Evolutionary conservation across 257 asterid species (phyloP).

Genomic region (Datura wrightii): DNA sequence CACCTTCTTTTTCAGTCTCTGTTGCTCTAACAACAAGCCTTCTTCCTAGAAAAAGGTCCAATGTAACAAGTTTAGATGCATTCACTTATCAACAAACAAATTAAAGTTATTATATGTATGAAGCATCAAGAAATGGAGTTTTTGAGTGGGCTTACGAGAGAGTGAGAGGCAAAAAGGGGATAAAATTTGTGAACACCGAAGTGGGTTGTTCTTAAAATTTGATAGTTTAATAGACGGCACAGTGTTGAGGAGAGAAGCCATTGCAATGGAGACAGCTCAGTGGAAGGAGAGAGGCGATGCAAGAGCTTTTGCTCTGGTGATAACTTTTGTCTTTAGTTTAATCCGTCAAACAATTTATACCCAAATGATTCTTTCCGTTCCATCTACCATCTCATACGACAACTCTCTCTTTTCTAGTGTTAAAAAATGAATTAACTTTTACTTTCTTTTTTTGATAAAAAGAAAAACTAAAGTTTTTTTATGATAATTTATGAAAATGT

Average conservation of each 20-base stretch:
- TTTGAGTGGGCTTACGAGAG: constrained; percentile 51
- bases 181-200: constrained; percentile 47
- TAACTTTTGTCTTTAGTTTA: constrained; percentile 7
- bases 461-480: too few relatives aligned
- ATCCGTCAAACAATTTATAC: constrained; percentile 26
- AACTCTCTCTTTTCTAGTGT: neutral
- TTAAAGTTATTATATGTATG: neutral
- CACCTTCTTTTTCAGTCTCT: constrained; percentile 80
- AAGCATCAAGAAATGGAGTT: neutral
- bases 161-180: constrained; percentile 51
- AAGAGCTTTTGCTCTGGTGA: neutral
- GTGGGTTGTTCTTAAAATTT: constrained; percentile 38
- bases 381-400: neutral
- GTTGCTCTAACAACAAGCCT: constrained; percentile 76
- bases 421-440: neutral
- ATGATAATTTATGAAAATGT: too few relatives aligned
- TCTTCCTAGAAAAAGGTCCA: constrained; percentile 47
- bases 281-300: neutral
- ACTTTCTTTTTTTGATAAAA: too few relatives aligned
- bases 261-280: constrained; percentile 34
- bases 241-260: constrained; percentile 68
- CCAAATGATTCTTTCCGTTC: neutral
- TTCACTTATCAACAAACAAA: neutral
- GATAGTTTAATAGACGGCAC: constrained; percentile 50
- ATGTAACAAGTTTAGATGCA: neutral